A percentile compares a stretch with the other conserved stretches of the same genome.
These are phyloP conservation scores for Erythrobasidium hasegawianum DNA, from an alignment of 1,284 basidiomycete species.

Conservation along the genomic window DNA sequence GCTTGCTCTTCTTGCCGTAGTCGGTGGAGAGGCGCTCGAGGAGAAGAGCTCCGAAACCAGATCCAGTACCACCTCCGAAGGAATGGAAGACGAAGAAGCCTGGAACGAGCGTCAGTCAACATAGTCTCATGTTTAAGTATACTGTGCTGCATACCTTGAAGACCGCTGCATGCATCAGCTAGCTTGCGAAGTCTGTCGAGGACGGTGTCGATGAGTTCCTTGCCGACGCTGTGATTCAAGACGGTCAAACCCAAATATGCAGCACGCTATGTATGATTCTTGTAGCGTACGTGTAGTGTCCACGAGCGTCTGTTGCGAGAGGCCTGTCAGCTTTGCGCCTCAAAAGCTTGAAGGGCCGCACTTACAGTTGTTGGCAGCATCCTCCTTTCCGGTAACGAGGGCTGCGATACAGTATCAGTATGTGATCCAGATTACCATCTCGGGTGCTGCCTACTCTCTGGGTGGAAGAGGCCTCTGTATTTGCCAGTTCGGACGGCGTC, in stretches of 20 bases:
- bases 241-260: not conserved
- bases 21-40: conserved; percentile 93
- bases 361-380: conserved; percentile 97
- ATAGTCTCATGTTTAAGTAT: not conserved
- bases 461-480: conserved; percentile 95
- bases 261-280: no score
- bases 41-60: conserved; percentile 95
- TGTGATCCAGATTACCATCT: not conserved
- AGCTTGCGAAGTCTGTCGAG: conserved; percentile 95
- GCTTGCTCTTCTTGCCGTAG: conserved; percentile 99
- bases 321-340: not conserved
- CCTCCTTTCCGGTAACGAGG: conserved; percentile 98
- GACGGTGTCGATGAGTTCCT: conserved; percentile 62
- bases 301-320: conserved; percentile 74
- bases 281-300: conserved; percentile 56
- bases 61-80: conserved; percentile 98
- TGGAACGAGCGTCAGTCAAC: not conserved
- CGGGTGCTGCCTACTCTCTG: conserved; percentile 67
- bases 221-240: conserved; percentile 47
- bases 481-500: conserved; percentile 85
- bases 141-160: conserved; percentile 60
- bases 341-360: conserved; percentile 25
- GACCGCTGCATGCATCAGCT: conserved; percentile 94
- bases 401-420: conserved; percentile 46
- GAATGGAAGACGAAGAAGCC: conserved; percentile 99